Conservation (phyloP, 805 yeast genomes). For the Myxozyma udenii region DNA sequence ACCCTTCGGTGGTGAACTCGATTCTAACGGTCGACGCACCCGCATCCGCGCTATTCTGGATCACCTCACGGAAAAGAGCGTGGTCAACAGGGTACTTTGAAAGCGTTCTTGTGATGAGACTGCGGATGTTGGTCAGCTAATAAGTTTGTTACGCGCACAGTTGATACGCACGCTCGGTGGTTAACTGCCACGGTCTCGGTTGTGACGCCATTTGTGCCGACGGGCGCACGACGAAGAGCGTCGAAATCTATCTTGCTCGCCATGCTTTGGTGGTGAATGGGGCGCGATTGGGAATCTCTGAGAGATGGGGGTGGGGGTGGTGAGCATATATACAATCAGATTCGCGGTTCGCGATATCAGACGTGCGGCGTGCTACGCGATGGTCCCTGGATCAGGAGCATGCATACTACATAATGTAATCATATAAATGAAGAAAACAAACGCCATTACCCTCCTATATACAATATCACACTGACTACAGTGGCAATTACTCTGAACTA, state of each 20-base stretch:
- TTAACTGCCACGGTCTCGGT: constrained; percentile 41
- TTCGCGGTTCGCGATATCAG: too few relatives aligned
- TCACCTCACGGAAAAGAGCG: constrained; percentile 42
- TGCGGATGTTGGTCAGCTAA: constrained; percentile 1
- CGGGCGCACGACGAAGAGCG: constrained; percentile 16
- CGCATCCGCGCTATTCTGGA: constrained; percentile 45
- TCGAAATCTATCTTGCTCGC: constrained; percentile 15
- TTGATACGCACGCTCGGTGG: constrained; percentile 39
- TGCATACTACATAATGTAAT: too few relatives aligned
- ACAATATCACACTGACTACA: too few relatives aligned
- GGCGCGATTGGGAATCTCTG: not conserved
- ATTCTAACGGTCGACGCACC: constrained; percentile 39
- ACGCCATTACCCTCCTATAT: too few relatives aligned
- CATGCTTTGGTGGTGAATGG: not conserved
- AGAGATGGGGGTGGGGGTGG: too few relatives aligned
- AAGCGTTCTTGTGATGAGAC: constrained; percentile 42
- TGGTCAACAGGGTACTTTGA: constrained; percentile 46
- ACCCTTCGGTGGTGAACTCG: constrained; percentile 32
- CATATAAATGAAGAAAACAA: too few relatives aligned
- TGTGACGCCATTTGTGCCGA: constrained; percentile 7
- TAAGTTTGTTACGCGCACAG: too few relatives aligned
- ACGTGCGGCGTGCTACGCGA: too few relatives aligned
- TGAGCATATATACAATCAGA: too few relatives aligned
- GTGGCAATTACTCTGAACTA: too few relatives aligned
- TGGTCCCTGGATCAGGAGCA: too few relatives aligned